Evolutionary conservation across 805 yeast genomes (phyloP), one percentile per base, ranked within the genome.

Genomic region (Candida michaelii): DNA sequence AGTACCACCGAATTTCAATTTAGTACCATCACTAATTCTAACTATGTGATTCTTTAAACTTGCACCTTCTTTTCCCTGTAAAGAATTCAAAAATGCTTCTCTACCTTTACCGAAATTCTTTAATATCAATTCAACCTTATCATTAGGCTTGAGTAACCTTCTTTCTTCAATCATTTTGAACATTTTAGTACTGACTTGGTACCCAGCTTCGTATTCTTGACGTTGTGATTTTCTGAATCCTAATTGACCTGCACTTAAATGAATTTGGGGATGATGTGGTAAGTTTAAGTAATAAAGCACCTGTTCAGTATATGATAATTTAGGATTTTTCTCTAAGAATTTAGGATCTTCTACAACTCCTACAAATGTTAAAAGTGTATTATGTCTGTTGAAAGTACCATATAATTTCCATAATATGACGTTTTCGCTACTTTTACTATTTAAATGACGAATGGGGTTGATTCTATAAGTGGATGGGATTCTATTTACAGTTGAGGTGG

Each of bases 121-220:
- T 54, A 89, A 70, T 15, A 88, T 80, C 33, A 91, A 62, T 62
- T 91, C 97, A 19, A 91, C 69, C 49, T 82, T 76, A 49, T 78
- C 79, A 40, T 60, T 65, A 3, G 70, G 65, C 31, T 76, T 76
- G 36, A 82, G 59, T 43, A 74, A 68, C 27, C 74, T 76, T 49
- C 71, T 76, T 58, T 82, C 85, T 64, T 79, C 80, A 59, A 91
- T 85, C 50, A 74, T 62, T 48, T 81, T 75, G 64, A 91, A 89
- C 66, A 87, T 73, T 49, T 77, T 78, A 3, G 89, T 71, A 12
- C 89, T 71, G 8, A 91, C 83, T 62, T 89, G 97, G 71, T 84
- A 90, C 11, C 85, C 85, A 1, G 96, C 97, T 65, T 91, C 99
- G 57, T 87, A 88, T 62, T 89, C 96, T 37, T 95, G 88, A 65